Conservation (phyloP, 805 yeast species). For the Pichia cephalocereana region DNA sequence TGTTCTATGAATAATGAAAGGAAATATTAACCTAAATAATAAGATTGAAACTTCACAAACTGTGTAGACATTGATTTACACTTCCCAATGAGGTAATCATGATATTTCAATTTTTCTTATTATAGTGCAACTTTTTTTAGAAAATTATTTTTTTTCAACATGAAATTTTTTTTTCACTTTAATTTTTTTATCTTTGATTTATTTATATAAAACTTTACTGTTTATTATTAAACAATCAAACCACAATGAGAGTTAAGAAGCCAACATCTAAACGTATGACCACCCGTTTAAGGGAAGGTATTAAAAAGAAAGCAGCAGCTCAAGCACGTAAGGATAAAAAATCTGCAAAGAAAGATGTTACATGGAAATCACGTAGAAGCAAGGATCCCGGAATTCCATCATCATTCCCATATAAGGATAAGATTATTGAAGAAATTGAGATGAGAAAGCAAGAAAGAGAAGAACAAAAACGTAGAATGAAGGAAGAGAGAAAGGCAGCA, state of each 20-base stretch:
- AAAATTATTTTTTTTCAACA: too few relatives aligned
- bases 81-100: too few relatives aligned
- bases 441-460: conserved; percentile 44
- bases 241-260: conserved; percentile 30
- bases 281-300: conserved; percentile 94
- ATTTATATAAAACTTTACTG: too few relatives aligned
- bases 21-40: too few relatives aligned
- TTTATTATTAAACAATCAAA: too few relatives aligned
- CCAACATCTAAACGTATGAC: conserved; percentile 81
- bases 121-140: too few relatives aligned
- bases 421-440: conserved; percentile 66
- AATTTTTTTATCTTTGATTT: too few relatives aligned
- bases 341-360: conserved; percentile 74
- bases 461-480: conserved; percentile 45
- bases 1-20: too few relatives aligned
- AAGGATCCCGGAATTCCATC: conserved; percentile 96
- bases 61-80: too few relatives aligned
- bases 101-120: too few relatives aligned
- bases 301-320: conserved; percentile 91
- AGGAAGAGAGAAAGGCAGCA: conserved; percentile 36
- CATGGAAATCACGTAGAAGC: conserved; percentile 80
- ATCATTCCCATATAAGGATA: conserved; percentile 88
- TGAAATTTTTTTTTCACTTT: too few relatives aligned
- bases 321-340: conserved; percentile 81
- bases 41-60: too few relatives aligned